A percentile compares a stretch with the other conserved stretches of the same genome.
Evolutionary conservation across 257 asterid species (phyloP).

Genomic region (Solanum raphanifolium): DNA sequence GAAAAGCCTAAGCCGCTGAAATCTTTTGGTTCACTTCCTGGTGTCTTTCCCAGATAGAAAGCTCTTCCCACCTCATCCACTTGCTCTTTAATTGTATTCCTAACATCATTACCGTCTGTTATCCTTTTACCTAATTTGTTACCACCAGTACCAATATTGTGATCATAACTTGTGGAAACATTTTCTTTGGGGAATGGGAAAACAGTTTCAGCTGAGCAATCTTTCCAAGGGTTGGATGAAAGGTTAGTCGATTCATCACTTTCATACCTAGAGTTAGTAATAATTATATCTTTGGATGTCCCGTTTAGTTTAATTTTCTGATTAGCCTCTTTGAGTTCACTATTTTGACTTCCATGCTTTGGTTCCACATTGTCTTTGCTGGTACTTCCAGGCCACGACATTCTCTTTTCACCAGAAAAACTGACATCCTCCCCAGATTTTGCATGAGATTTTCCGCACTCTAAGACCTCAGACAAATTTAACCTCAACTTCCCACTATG

Average conservation of each 20-base stretch:
- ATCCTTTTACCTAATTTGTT: slow-evolving; percentile 3
- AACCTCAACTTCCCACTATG: slow-evolving; percentile 4
- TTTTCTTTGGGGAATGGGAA: slow-evolving; percentile 8
- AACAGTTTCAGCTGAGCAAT: slow-evolving; percentile 2
- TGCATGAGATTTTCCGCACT: background rate
- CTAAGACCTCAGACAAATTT: background rate
- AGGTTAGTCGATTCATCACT: background rate
- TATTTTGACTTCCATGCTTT: slow-evolving; percentile 7
- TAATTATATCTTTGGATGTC: background rate
- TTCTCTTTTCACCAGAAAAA: slow-evolving; percentile 3
- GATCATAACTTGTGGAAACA: slow-evolving; percentile 1
- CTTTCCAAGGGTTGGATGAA: slow-evolving; percentile 4
- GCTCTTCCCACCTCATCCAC: slow-evolving; percentile 17
- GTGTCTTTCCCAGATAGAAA: slow-evolving; percentile 4
- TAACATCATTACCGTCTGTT: background rate
- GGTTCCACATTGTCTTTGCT: background rate
- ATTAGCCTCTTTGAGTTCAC: slow-evolving; percentile 5
- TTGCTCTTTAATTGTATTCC: slow-evolving; percentile 7
- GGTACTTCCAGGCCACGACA: background rate
- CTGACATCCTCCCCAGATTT: background rate
- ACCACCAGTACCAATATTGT: background rate
- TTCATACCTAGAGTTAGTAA: background rate
- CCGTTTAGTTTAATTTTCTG: background rate
- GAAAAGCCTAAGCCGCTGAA: background rate
- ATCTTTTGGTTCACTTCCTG: slow-evolving; percentile 5